A percentile compares a stretch with the other conserved stretches of the same genome.
These are phyloP conservation scores for Cymbopogon citratus DNA, from an alignment of 176 grass and related monocot genomes.

Conservation along the genomic window DNA sequence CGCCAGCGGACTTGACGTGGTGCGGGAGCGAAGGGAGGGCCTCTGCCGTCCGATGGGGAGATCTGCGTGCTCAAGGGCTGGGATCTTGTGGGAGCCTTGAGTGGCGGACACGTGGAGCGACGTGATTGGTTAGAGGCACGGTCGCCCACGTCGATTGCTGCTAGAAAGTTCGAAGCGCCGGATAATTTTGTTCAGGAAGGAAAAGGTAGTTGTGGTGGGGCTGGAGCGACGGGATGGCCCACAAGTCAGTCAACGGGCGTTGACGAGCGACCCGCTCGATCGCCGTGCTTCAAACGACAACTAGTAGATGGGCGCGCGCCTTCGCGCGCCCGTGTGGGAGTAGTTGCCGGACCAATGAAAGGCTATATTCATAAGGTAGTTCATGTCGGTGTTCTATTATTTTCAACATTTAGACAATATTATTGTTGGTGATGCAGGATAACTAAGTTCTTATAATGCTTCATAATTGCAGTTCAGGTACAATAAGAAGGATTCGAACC, in stretches of 20 bases:
- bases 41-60: conserved; percentile 29
- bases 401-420: no score
- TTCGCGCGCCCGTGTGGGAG: no score
- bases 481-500: no score
- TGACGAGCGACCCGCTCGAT: neutral
- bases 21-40: neutral
- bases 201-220: no score
- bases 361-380: no score
- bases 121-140: neutral
- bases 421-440: no score
- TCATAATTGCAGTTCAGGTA: no score
- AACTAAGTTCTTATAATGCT: no score
- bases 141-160: conserved; percentile 47
- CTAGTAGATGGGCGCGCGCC: no score
- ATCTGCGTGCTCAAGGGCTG: conserved; percentile 13
- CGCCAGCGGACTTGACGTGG: conserved; percentile 35
- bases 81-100: neutral
- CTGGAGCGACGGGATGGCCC: neutral
- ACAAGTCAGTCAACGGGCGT: conserved; percentile 18
- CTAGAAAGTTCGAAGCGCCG: conserved; percentile 59
- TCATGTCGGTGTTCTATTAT: no score
- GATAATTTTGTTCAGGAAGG: no score
- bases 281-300: neutral
- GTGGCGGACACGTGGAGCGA: neutral
- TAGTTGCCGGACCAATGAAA: no score